phyloP scores from a whole-genome alignment of 257 asterid species.

The Solanum commersonii region DNA sequence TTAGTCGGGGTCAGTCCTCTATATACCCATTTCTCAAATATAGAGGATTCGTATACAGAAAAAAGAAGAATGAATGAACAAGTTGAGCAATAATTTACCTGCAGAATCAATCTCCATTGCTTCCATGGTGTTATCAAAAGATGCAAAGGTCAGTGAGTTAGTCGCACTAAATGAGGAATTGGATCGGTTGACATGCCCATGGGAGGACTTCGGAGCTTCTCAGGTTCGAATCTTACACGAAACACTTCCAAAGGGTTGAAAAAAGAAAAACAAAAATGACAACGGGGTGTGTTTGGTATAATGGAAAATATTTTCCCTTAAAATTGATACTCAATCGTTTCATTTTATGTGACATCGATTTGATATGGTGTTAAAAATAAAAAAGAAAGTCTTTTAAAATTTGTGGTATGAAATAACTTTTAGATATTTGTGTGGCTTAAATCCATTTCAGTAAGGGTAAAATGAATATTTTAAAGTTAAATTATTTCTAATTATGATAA shows the following conservation, averaged over 20 bases:
- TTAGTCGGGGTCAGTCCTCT: background rate
- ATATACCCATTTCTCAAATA: background rate
- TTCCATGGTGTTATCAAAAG: constrained; percentile 17
- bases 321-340: no score
- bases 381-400: no score
- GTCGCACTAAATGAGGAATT: background rate
- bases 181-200: background rate
- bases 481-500: no score
- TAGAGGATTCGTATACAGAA: background rate
- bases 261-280: background rate
- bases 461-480: no score
- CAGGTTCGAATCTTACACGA: background rate
- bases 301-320: no score
- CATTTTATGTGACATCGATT: no score
- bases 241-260: background rate
- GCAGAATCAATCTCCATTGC: constrained; percentile 49
- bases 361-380: no score
- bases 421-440: no score
- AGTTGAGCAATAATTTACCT: constrained; percentile 14
- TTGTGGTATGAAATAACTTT: no score
- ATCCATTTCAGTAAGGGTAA: no score
- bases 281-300: background rate
- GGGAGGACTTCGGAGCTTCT: background rate
- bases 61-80: background rate
- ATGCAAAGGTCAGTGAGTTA: background rate